Base-by-base conservation (phyloP, 2,329 filamentous ascomycete species). In the Paraphaeosphaeria minitans region DNA sequence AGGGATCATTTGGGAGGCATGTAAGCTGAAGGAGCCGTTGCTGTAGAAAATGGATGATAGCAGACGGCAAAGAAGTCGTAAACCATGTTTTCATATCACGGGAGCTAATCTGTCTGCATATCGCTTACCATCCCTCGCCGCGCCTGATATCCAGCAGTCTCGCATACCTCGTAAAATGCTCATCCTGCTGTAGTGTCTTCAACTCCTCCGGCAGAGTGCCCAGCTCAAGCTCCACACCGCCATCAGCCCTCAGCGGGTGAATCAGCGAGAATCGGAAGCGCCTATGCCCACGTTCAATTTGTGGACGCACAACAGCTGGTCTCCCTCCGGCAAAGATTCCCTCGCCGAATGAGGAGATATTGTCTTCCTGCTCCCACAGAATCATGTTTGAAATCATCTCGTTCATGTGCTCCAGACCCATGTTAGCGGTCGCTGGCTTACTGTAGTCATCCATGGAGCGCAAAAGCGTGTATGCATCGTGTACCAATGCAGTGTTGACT, bases 151-250 rank as follows among this genome's bases (percentile, higher is more conserved):
- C 47, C 31, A 66, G 46, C 14, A 67, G 49, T 50, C 59, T 33
- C 12, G 61, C 76, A 67, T 77, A 82, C 46, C 63, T 75, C 12
- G 16, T 55, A 57, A 83, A 83, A 49, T 79, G 75, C 22, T 74
- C 67, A 66, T 85, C 82, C 1, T 3, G 48, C 59, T 63, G 79
- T 53, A 86, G 63, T 52, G 69, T 69, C 39, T 77, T 71, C 27
- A 85, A 74, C 63, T 85, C 84, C 37, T 81, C 81, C 22, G 63
- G 60, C 10, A 61, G 60, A 0, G 61, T 67, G 0, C 65, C 63
- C 12, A 67, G 35, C 0, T 54, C 59, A 13, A 68, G 55, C 55
- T 68, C 66, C 3, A 68, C 53, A 22, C 65, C 60, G 4, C 65
- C 63, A 66, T 75, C 68, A 3, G 48, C 31, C 45, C 61, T 70